Evolutionary conservation across 345 rosid species (phyloP).

Genomic region (Durio zibethinus): DNA sequence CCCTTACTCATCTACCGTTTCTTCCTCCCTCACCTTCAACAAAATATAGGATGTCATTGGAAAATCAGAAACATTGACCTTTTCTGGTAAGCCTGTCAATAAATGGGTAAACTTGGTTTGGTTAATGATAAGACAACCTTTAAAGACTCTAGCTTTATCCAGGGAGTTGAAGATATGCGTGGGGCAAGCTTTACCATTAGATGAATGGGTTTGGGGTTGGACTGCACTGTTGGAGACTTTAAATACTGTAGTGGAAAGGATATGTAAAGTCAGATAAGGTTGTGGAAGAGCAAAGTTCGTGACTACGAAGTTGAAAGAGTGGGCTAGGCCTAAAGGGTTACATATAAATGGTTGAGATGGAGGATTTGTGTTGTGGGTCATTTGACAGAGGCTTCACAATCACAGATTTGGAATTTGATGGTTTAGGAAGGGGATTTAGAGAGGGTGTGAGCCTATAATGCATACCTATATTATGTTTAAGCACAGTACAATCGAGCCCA

Average conservation of each 20-base stretch:
- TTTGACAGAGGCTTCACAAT: constrained; percentile 66
- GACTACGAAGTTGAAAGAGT: constrained; percentile 53
- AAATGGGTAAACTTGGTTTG: constrained; percentile 44
- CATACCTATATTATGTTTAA: constrained; percentile 73
- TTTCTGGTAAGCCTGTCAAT: constrained; percentile 57
- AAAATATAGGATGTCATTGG: constrained; percentile 61
- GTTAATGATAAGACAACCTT: constrained; percentile 66
- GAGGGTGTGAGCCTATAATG: constrained; percentile 86
- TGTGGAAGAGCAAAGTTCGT: constrained; percentile 64
- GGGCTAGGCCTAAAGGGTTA: constrained; percentile 44
- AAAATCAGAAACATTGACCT: constrained; percentile 68
- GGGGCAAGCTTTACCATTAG: constrained; percentile 52
- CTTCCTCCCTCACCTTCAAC: constrained; percentile 58
- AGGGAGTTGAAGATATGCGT: constrained; percentile 76
- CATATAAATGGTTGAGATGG: constrained; percentile 55
- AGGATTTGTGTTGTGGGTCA: constrained; percentile 71
- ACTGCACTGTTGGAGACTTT: constrained; percentile 45
- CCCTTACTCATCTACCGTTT: constrained; percentile 71
- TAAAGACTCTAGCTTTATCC: constrained; percentile 57
- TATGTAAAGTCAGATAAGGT: constrained; percentile 55
- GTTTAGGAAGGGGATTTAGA: constrained; percentile 74
- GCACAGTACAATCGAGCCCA: not conserved
- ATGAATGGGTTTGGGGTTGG: constrained; percentile 59
- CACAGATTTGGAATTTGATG: constrained; percentile 75
- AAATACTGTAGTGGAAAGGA: constrained; percentile 48